These are phyloP conservation scores for Stagonosporopsis chrysanthemi DNA, from an alignment of 2,329 filamentous ascomycete species.

Conservation along the genomic window DNA sequence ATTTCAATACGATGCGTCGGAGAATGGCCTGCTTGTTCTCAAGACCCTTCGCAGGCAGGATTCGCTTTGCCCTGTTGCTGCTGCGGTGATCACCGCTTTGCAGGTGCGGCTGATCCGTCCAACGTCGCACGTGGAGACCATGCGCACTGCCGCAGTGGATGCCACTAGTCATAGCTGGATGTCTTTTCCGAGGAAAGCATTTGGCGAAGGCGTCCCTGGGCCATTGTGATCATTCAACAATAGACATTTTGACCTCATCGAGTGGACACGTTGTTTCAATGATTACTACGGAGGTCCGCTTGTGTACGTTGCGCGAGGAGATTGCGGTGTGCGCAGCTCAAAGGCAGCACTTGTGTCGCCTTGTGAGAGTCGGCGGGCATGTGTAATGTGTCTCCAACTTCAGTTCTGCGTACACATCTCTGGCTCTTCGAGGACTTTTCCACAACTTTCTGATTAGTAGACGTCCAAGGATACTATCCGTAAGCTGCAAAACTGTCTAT, in stretches of 20 bases:
- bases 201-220: not conserved
- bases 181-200: not conserved
- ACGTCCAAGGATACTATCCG: too few relatives aligned
- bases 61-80: not conserved
- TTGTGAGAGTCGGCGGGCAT: too few relatives aligned
- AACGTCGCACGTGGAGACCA: slow-evolving; percentile 15
- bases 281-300: too few relatives aligned
- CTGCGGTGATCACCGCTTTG: slow-evolving; percentile 7
- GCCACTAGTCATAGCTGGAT: not conserved
- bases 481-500: too few relatives aligned
- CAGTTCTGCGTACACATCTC: not conserved
- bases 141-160: slow-evolving; percentile 10
- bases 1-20: not conserved
- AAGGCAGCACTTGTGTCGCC: too few relatives aligned
- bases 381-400: not conserved
- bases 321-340: not conserved
- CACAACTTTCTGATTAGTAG: too few relatives aligned
- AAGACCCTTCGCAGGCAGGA: not conserved
- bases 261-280: not conserved
- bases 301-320: not conserved
- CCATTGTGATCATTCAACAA: not conserved
- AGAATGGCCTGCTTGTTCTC: too few relatives aligned
- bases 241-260: not conserved
- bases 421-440: too few relatives aligned
- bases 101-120: slow-evolving; percentile 19